Base-by-base conservation (phyloP, 306 rosid genomes). In the Inga oerstediana region DNA sequence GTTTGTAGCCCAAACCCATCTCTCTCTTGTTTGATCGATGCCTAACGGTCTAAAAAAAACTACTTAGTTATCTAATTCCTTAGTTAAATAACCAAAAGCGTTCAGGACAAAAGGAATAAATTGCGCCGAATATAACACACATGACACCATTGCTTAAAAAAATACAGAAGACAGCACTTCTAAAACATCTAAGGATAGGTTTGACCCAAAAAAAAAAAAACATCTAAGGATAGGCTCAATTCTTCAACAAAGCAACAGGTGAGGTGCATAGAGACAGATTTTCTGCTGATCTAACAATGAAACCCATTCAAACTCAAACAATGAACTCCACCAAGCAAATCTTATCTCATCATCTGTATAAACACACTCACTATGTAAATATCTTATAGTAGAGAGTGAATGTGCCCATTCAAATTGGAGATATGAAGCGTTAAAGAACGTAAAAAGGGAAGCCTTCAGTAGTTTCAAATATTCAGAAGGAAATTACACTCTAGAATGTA, bases 301-400 rank as follows among this genome's bases (percentile, higher is more conserved):
- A 79, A 62, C 52, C 45, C 37, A 68, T 59, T 17, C 82, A 35
- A 78, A 78, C 32, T 20, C 68, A 81, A 82, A 14, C 85, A 78
- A 78, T 46, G 44, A 78, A 58, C 49, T 51, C 54, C 68, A 16
- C 62, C 52, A 43, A 46, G 65, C 75, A 78, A 19, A 16, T 72
- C 58, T 13, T 8, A 70, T 20, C 7, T 15, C 7, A 19, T n/a
- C 46, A 35, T 52, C 22, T 68, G 44, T 15, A 10, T 54, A 19
- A 54, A 75, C 41, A 56, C 45, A 59, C 59, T 67, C 52, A 56
- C 78, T 51, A n/a, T 49, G 15, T 34, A 58, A 14, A 0, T 19
- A 34, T 30, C 69, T 64, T 68, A 27, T 6, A 16, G 17, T 59
- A 14, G 24, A 56, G 62, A 56, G 4, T 56, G n/a, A 20, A 20